These are phyloP conservation scores for Spinacia oleracea DNA, from an alignment of 179 eudicot species.

Conservation along the genomic window DNA sequence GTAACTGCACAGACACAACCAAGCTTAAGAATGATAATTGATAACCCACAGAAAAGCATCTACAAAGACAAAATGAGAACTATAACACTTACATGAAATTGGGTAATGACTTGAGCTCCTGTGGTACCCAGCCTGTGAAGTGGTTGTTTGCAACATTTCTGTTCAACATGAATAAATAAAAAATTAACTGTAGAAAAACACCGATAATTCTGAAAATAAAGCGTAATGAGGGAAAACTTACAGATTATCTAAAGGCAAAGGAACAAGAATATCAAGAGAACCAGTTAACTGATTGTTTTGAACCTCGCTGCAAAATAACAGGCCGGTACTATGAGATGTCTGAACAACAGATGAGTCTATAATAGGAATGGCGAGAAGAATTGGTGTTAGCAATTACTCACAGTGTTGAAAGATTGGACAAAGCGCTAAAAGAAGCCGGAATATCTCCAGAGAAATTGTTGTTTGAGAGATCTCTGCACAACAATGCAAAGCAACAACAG, in stretches of 20 bases:
- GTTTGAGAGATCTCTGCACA: slow-evolving; percentile 80
- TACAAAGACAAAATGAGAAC: slow-evolving; percentile 1
- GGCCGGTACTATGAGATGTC: slow-evolving; percentile 24
- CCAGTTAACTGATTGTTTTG: slow-evolving; percentile 87
- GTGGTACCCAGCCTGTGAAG: slow-evolving; percentile 90
- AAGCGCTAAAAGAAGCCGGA: slow-evolving; percentile 61
- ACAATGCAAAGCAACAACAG: slow-evolving; percentile 20
- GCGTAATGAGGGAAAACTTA: slow-evolving; percentile 44
- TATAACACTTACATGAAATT: slow-evolving; percentile 65
- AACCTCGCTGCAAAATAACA: slow-evolving; percentile 56
- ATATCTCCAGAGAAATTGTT: slow-evolving; percentile 84
- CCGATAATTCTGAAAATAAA: slow-evolving; percentile 5
- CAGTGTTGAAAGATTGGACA: slow-evolving; percentile 87
- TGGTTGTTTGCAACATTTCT: slow-evolving; percentile 90
- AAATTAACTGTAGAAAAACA: background rate
- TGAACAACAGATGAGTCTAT: background rate
- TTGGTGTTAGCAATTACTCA: slow-evolving; percentile 42
- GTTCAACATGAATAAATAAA: slow-evolving; percentile 26
- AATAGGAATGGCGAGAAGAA: background rate
- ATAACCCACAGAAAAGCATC: slow-evolving; percentile 11
- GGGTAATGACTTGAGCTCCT: slow-evolving; percentile 68
- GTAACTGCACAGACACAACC: slow-evolving; percentile 45
- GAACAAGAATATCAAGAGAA: slow-evolving; percentile 55
- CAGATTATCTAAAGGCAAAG: slow-evolving; percentile 78
- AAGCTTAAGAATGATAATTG: background rate